These are phyloP conservation scores for Nicotiana obtusifolia DNA, from an alignment of 257 asterid genomes.

Conservation along the genomic window DNA sequence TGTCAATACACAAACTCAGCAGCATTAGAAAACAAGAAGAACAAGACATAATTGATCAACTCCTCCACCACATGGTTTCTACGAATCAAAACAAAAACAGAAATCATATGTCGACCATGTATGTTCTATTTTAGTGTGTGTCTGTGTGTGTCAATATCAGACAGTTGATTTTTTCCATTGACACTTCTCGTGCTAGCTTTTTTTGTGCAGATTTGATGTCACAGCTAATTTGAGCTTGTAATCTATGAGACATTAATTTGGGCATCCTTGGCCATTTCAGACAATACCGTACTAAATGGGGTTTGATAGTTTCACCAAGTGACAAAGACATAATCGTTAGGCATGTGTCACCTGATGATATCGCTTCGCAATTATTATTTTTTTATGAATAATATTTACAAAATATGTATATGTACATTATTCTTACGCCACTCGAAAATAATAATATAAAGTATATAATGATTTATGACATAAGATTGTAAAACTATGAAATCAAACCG, in stretches of 20 bases:
- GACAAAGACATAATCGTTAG: no score
- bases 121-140: neutral
- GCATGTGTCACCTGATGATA: no score
- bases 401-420: no score
- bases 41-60: conserved; percentile 1
- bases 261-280: neutral
- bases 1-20: neutral
- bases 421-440: no score
- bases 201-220: neutral
- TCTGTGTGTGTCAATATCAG: neutral
- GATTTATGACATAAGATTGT: no score
- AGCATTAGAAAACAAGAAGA: neutral
- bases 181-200: neutral
- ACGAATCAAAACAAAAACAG: neutral
- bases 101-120: neutral
- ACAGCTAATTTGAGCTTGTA: neutral
- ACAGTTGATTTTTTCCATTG: neutral
- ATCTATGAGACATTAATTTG: neutral
- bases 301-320: neutral
- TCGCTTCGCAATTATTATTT: no score
- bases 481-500: no score
- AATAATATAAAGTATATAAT: no score
- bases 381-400: no score
- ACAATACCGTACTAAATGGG: neutral
- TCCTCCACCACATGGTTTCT: conserved; percentile 6